Base-by-base conservation (phyloP, 495 filamentous ascomycete species). In the Halenospora varia region DNA sequence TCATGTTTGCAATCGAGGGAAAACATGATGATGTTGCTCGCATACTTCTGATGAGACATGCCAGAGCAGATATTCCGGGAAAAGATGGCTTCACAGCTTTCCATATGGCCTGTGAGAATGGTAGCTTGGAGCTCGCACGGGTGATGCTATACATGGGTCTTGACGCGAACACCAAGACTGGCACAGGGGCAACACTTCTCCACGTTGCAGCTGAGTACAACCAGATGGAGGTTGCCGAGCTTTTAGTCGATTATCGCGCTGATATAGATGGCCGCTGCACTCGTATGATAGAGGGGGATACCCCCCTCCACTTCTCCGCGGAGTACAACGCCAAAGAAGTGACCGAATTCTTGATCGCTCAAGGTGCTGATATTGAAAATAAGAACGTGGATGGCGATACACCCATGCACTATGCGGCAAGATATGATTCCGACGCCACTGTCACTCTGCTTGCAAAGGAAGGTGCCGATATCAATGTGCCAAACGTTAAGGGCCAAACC, bases 381-480 rank as follows among this genome's bases (percentile, higher is more conserved):
- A 6, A n/a, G 8, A 20, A 46, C n/a, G 19, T 17, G 42, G n/a
- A 17, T 8, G 42, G 42, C 13, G 8, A 4, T 20, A 46, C 15
- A 8, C 15, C 42, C 6, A n/a, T 46, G 6, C 15, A 46, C 15
- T 20, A 46, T 17, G 42, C 42, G 6, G 42, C 42, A 8, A n/a
- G 8, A 46, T n/a, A n/a, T 17, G 42, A 20, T n/a, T 9, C 9
- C n/a, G 8, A 13, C 29, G 29, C 29, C 29, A 35, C 29, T 35
- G 29, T 4, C 13, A 4, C 29, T 52, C 55, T 68, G 2, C 22
- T 66, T 0, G 66, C 49, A 13, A 45, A n/a, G n/a, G n/a, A 54
- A 19, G 66, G 66, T 4, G 62, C 66, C n/a, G 42, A 63, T 46
- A 26, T 69, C 10, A 40, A 60, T 19, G 18, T 29, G 17, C n/a